These are phyloP conservation scores for Phyllosticta ampelicida DNA, from an alignment of 2,329 filamentous ascomycete species.

Conservation along the genomic window DNA sequence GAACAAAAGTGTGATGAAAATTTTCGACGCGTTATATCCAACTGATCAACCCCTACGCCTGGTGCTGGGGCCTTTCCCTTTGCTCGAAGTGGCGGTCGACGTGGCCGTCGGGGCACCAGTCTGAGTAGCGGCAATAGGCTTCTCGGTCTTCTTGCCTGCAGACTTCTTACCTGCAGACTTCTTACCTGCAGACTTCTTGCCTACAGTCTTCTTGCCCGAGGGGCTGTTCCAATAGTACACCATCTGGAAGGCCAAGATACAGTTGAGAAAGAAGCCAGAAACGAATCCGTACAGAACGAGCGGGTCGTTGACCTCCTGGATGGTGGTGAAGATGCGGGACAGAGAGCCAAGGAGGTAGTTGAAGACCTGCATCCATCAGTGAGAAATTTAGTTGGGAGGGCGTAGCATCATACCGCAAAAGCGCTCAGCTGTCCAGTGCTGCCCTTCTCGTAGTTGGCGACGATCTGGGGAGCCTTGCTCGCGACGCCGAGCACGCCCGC, in stretches of 20 bases:
- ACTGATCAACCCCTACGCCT: slow-evolving; percentile 39
- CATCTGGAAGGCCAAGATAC: slow-evolving; percentile 80
- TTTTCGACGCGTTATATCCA: neutral
- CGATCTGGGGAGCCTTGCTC: slow-evolving; percentile 89
- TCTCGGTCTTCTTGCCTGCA: slow-evolving; percentile 19
- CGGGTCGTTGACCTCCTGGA: slow-evolving; percentile 95
- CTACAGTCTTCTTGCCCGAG: slow-evolving; percentile 23
- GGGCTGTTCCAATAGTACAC: slow-evolving; percentile 85
- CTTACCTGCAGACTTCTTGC: slow-evolving; percentile 17
- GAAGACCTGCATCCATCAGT: slow-evolving; percentile 58
- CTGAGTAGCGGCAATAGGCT: slow-evolving; percentile 21
- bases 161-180: slow-evolving; percentile 26
- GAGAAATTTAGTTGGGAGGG: neutral
- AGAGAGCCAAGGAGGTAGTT: slow-evolving; percentile 93
- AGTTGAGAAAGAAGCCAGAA: slow-evolving; percentile 81
- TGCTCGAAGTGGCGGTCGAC: slow-evolving; percentile 29
- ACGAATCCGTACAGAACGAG: slow-evolving; percentile 92
- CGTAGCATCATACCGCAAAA: slow-evolving; percentile 64
- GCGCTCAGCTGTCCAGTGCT: slow-evolving; percentile 92
- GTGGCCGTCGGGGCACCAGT: slow-evolving; percentile 26
- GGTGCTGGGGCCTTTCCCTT: slow-evolving; percentile 44
- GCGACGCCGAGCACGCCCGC: slow-evolving; percentile 74
- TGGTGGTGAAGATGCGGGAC: slow-evolving; percentile 90
- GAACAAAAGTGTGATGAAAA: neutral
- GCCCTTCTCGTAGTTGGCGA: slow-evolving; percentile 72